Evolutionary conservation across 805 yeast species (phyloP).

Genomic region (Yamadazyma akitaensis): DNA sequence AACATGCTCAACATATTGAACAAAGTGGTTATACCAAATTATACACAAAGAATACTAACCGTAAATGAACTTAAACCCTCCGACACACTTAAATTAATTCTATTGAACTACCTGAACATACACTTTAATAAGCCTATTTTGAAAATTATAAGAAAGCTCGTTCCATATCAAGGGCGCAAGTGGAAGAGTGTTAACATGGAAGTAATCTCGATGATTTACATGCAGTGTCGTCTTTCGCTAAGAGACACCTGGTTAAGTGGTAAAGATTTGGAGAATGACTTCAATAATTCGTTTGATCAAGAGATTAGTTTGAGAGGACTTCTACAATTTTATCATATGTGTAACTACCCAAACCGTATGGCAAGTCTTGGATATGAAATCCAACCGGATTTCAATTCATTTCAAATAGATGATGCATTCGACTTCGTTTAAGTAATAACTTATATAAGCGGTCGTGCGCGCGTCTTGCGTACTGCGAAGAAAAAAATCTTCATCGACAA

Average conservation of each 20-base stretch:
- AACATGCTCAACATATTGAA: conserved; percentile 56
- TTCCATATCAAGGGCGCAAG: conserved; percentile 89
- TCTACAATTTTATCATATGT: conserved; percentile 69
- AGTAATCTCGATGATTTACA: conserved; percentile 78
- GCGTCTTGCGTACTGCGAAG: neutral
- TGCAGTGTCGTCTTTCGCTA: conserved; percentile 67
- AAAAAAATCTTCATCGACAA: conserved; percentile 11
- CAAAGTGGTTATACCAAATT: conserved; percentile 56
- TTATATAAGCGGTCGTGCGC: neutral
- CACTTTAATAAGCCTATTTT: conserved; percentile 67
- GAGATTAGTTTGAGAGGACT: conserved; percentile 81
- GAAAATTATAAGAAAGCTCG: conserved; percentile 69
- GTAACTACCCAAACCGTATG: conserved; percentile 54
- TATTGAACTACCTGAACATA: conserved; percentile 56
- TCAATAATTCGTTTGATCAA: conserved; percentile 76
- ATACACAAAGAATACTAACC: conserved; percentile 66
- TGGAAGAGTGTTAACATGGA: conserved; percentile 96
- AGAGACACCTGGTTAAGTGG: conserved; percentile 89
- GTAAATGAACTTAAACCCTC: conserved; percentile 63
- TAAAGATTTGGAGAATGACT: conserved; percentile 68
- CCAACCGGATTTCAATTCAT: conserved; percentile 6
- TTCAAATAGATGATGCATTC: conserved; percentile 14
- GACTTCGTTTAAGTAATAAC: conserved; percentile 6
- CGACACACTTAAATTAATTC: conserved; percentile 52
- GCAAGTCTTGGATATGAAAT: conserved; percentile 52